phyloP scores from a whole-genome alignment of 352 stramenopile species.

The Phytophthora syringae region DNA sequence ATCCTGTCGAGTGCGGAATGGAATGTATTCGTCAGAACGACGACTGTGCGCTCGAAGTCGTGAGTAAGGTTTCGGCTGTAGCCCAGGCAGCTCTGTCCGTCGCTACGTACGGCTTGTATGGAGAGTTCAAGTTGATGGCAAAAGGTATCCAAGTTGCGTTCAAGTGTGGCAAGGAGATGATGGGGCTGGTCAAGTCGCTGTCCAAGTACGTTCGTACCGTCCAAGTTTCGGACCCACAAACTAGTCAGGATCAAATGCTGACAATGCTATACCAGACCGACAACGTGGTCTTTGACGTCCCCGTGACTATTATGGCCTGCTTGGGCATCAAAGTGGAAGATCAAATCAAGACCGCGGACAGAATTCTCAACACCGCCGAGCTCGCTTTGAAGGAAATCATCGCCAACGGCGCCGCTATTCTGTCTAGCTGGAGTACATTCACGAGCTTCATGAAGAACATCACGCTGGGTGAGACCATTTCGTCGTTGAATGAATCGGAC shows the following conservation, averaged over 20 bases:
- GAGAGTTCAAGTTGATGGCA: conserved; percentile 29
- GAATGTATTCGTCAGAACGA: too few relatives aligned
- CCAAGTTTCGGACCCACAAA: conserved; percentile 26
- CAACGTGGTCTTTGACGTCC: conserved; percentile 47
- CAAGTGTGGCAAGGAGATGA: conserved; percentile 39
- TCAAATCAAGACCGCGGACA: conserved; percentile 19
- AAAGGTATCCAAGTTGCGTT: conserved; percentile 19
- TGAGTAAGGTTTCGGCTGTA: conserved; percentile 30
- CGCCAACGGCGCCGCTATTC: conserved; percentile 25
- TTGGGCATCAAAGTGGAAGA: conserved; percentile 32
- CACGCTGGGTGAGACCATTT: conserved; percentile 15
- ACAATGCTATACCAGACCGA: conserved; percentile 44
- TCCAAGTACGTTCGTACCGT: conserved; percentile 29
- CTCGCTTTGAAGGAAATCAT: conserved; percentile 39
- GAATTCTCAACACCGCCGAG: conserved; percentile 40
- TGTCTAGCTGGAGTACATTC: conserved; percentile 24
- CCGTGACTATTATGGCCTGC: conserved; percentile 41
- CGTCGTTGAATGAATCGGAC: conserved; percentile 16
- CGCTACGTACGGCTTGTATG: conserved; percentile 29
- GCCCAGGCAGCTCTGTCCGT: conserved; percentile 19
- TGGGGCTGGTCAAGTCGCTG: conserved; percentile 34
- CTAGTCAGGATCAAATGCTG: conserved; percentile 37
- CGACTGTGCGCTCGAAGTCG: too few relatives aligned
- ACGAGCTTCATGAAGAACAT: conserved; percentile 32
- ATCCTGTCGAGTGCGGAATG: too few relatives aligned